These are phyloP conservation scores for Oryza nivara DNA, from an alignment of 176 grass and related monocot species.

Conservation along the genomic window DNA sequence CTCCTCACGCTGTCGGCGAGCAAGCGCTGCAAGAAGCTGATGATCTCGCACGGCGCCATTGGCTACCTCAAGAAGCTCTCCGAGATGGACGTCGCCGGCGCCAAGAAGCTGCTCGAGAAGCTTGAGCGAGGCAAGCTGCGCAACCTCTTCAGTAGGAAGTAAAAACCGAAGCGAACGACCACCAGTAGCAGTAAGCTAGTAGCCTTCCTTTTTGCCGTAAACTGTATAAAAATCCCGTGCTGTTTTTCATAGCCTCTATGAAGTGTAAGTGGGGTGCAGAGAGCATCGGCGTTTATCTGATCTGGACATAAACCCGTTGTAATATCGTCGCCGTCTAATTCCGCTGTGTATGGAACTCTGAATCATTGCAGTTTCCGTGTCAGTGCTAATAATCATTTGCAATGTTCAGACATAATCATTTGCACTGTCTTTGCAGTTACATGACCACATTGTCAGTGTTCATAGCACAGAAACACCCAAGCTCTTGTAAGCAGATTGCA, in stretches of 20 bases:
- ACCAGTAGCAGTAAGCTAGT: not conserved
- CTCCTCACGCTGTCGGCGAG: slow-evolving; percentile 66
- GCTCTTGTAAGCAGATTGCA: no score
- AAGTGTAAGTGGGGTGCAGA: slow-evolving; percentile 42
- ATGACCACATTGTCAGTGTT: not conserved
- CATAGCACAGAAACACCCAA: not conserved
- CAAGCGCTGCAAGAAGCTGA: slow-evolving; percentile 87
- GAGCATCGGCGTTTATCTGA: slow-evolving; percentile 25
- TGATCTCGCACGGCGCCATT: slow-evolving; percentile 91
- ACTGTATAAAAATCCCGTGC: slow-evolving; percentile 63
- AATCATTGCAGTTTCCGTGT: not conserved
- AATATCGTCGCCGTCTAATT: slow-evolving; percentile 35
- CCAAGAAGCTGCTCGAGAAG: slow-evolving; percentile 92
- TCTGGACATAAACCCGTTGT: slow-evolving; percentile 44
- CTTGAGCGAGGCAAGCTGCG: slow-evolving; percentile 78
- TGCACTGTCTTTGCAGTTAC: not conserved
- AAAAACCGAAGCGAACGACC: slow-evolving; percentile 3
- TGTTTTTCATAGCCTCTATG: slow-evolving; percentile 94
- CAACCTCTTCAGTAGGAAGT: slow-evolving; percentile 80
- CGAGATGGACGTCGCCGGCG: slow-evolving; percentile 77
- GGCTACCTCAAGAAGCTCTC: slow-evolving; percentile 98
- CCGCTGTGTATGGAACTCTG: slow-evolving; percentile 37
- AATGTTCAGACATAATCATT: slow-evolving; percentile 1
- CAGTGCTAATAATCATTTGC: slow-evolving; percentile 43
- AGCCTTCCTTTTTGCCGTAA: slow-evolving; percentile 42